Conservation (phyloP, 352 stramenopile genomes). For the Salisapilia sapeloensis region DNA sequence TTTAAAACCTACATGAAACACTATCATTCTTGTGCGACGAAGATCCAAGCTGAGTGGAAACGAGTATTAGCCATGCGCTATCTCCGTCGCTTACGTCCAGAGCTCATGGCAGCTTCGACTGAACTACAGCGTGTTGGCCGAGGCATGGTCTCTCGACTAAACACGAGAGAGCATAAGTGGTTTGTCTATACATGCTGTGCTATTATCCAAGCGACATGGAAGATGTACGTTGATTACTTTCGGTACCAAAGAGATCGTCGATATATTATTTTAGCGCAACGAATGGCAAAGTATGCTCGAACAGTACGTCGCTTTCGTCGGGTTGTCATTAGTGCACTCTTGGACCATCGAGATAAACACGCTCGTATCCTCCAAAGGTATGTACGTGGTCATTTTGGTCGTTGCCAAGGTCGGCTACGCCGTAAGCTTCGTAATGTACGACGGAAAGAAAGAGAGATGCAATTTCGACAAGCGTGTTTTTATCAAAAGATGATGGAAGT, state of each 20-base stretch:
- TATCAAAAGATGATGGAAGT: conserved; percentile 12
- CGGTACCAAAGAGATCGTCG: conserved; percentile 10
- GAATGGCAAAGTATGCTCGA: conserved; percentile 16
- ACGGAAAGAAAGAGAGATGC: conserved; percentile 33
- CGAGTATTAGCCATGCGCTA: conserved; percentile 13
- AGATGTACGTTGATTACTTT: conserved; percentile 5
- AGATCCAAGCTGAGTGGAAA: conserved; percentile 31
- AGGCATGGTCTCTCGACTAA: conserved; percentile 10
- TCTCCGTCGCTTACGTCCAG: conserved; percentile 9
- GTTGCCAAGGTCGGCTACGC: conserved; percentile 31
- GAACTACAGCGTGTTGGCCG: conserved; percentile 25
- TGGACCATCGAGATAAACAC: conserved; percentile 11
- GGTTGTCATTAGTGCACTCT: conserved; percentile 10
- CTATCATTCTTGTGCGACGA: conserved; percentile 12
- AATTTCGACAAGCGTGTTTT: conserved; percentile 27
- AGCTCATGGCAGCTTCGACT: conserved; percentile 13
- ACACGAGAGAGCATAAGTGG: conserved; percentile 11
- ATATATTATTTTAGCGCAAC: conserved; percentile 20
- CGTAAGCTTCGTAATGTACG: conserved; percentile 44
- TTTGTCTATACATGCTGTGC: conserved; percentile 7
- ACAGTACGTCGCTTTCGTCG: conserved; percentile 9
- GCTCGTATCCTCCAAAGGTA: conserved; percentile 19
- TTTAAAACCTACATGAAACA: conserved; percentile 17
- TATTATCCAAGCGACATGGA: conserved; percentile 26
- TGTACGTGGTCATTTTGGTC: conserved; percentile 24